These are phyloP conservation scores for Collybia sordida DNA, from an alignment of 768 basidiomycete species.

Conservation along the genomic window DNA sequence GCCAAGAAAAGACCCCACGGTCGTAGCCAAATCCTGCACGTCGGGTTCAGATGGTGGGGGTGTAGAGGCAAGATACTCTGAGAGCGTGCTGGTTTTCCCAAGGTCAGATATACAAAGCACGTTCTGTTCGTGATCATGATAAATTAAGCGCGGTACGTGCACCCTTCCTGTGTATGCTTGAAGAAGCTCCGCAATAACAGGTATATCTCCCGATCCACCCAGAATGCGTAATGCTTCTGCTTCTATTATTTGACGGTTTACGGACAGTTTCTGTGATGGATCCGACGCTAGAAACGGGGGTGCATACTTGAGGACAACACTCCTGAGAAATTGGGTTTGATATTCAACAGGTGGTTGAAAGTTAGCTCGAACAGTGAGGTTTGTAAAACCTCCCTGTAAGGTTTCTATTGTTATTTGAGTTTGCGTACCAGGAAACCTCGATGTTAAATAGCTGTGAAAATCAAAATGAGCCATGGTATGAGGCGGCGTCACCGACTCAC, in stretches of 20 bases:
- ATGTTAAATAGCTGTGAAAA: background rate
- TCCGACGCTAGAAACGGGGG: slow-evolving; percentile 20
- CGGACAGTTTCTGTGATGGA: slow-evolving; percentile 14
- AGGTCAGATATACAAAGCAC: slow-evolving; percentile 25
- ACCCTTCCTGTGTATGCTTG: slow-evolving; percentile 2
- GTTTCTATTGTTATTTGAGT: background rate
- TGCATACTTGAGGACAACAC: slow-evolving; percentile 21
- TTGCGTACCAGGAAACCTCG: background rate
- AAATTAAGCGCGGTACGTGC: slow-evolving; percentile 15
- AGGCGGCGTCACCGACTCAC: too few relatives aligned
- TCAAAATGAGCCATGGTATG: background rate
- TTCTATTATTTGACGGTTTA: slow-evolving; percentile 20
- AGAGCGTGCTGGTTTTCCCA: slow-evolving; percentile 13
- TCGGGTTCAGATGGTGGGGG: background rate
- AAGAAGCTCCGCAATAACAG: slow-evolving; percentile 3
- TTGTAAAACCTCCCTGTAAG: slow-evolving; percentile 20
- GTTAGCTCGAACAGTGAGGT: slow-evolving; percentile 18
- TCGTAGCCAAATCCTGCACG: slow-evolving; percentile 5
- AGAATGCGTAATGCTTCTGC: slow-evolving; percentile 19
- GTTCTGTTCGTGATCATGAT: slow-evolving; percentile 17
- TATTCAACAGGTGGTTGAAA: slow-evolving; percentile 13
- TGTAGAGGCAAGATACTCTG: slow-evolving; percentile 8
- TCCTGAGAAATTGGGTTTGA: background rate
- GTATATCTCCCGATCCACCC: background rate
- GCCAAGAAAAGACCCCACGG: slow-evolving; percentile 15